Conservation (phyloP, 805 yeast species). For the Monosporozyma unispora region DNA sequence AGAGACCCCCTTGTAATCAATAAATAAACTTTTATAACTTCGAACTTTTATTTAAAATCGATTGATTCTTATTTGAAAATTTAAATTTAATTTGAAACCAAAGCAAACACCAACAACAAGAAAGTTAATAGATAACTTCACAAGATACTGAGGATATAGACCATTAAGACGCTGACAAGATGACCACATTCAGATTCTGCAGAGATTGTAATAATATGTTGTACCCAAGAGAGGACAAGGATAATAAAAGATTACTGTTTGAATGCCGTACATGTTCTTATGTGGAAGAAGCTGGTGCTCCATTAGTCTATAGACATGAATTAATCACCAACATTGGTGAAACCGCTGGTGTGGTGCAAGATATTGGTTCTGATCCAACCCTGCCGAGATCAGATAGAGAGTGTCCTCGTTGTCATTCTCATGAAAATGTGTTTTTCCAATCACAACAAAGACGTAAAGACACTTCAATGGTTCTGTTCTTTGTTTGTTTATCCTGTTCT, state of each 20-base stretch:
- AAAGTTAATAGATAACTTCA: too few species aligned
- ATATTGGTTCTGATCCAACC: constrained; percentile 95
- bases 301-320: constrained; percentile 87
- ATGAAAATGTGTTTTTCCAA: constrained; percentile 93
- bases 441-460: constrained; percentile 92
- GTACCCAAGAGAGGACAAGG: constrained; percentile 92
- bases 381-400: constrained; percentile 90
- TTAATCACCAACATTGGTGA: constrained; percentile 83
- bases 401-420: constrained; percentile 81
- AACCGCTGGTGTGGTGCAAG: constrained; percentile 95
- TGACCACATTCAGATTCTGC: constrained; percentile 94
- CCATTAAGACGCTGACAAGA: too few species aligned
- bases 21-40: not conserved
- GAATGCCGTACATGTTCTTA: constrained; percentile 93
- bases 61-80: not conserved
- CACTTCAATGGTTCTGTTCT: constrained; percentile 89
- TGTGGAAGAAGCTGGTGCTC: constrained; percentile 81
- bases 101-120: not conserved
- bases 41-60: not conserved
- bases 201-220: constrained; percentile 96
- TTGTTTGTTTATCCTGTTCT: constrained; percentile 83
- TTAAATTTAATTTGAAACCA: not conserved
- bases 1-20: not conserved
- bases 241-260: constrained; percentile 57
- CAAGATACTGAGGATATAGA: too few species aligned